Evolutionary conservation across 768 basidiomycete species (phyloP).

Genomic region (Trametes meyenii): DNA sequence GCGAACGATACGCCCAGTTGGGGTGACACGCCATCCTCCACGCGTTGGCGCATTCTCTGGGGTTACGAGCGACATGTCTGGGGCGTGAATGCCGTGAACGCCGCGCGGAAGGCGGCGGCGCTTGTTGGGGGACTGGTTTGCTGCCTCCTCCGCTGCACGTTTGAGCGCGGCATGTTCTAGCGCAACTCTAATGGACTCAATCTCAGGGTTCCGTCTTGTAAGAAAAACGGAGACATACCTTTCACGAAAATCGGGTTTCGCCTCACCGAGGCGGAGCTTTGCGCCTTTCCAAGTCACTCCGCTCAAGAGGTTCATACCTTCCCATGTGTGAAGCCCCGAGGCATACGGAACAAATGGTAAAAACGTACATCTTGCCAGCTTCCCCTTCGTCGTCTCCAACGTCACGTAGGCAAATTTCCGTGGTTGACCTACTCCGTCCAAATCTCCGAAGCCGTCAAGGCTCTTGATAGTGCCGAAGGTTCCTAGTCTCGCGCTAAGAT

Average conservation of each 20-base stretch:
- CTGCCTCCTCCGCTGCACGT: constrained; percentile 26
- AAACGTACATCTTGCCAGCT: constrained; percentile 65
- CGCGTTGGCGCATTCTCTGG: constrained; percentile 54
- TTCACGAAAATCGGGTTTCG: constrained; percentile 72
- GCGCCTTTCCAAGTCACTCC: constrained; percentile 90
- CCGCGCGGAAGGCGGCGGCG: constrained; percentile 41
- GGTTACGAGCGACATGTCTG: constrained; percentile 68
- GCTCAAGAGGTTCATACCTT: constrained; percentile 75
- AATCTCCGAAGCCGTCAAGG: constrained; percentile 68
- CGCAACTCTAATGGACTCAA: constrained; percentile 32
- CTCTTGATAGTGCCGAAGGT: constrained; percentile 70
- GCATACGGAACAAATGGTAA: neutral
- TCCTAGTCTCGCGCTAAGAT: constrained; percentile 60
- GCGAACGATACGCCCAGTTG: constrained; percentile 63
- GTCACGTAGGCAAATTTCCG: constrained; percentile 77
- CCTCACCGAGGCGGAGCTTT: constrained; percentile 80
- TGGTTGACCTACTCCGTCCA: constrained; percentile 66
- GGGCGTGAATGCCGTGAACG: constrained; percentile 47
- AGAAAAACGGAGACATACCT: constrained; percentile 45
- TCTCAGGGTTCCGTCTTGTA: neutral
- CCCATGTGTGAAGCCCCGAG: neutral
- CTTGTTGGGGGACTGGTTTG: constrained; percentile 46
- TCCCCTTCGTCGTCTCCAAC: constrained; percentile 59
- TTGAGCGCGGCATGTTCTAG: constrained; percentile 37
- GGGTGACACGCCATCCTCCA: constrained; percentile 70